Evolutionary conservation across 2,329 filamentous ascomycete species (phyloP).

Genomic region (Biscogniauxia sp.): DNA sequence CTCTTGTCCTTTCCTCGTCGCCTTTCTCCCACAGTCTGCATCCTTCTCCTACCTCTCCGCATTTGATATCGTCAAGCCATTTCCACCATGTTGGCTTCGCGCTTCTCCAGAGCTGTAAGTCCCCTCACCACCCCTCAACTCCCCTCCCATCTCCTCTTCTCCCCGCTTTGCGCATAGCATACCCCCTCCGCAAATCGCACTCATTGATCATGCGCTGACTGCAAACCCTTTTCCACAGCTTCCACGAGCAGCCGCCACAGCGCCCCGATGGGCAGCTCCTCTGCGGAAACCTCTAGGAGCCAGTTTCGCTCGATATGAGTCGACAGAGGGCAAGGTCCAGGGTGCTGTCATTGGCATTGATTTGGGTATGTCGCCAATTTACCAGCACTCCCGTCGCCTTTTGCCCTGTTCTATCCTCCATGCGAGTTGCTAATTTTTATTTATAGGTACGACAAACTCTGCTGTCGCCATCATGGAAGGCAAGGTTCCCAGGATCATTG

Average conservation of each 20-base stretch:
- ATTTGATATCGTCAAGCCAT: constrained; percentile 23
- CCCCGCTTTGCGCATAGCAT: background rate
- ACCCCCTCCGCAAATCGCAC: constrained; percentile 5
- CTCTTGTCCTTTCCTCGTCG: constrained; percentile 35
- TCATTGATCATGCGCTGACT: constrained; percentile 20
- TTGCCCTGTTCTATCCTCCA: background rate
- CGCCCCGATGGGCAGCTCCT: constrained; percentile 65
- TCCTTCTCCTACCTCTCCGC: constrained; percentile 33
- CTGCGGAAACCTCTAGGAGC: constrained; percentile 69
- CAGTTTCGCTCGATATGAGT: constrained; percentile 75
- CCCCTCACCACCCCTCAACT: background rate
- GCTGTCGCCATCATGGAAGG: constrained; percentile 98
- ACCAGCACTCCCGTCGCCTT: background rate
- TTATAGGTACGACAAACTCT: constrained; percentile 84
- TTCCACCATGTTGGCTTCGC: constrained; percentile 67
- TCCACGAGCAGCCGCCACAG: constrained; percentile 70
- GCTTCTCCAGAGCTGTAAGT: constrained; percentile 74
- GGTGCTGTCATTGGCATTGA: constrained; percentile 98
- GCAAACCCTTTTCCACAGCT: constrained; percentile 50
- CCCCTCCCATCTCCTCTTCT: no score
- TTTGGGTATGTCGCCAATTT: constrained; percentile 62
- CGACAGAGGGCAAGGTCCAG: constrained; percentile 83
- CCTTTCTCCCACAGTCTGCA: constrained; percentile 24
- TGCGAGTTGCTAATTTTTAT: constrained; percentile 1
- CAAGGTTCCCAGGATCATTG: constrained; percentile 91